Evolutionary conservation across 2,329 filamentous ascomycete genomes (phyloP), one percentile per base, ranked within the genome.

Genomic region (Aspergillus uvarum): DNA sequence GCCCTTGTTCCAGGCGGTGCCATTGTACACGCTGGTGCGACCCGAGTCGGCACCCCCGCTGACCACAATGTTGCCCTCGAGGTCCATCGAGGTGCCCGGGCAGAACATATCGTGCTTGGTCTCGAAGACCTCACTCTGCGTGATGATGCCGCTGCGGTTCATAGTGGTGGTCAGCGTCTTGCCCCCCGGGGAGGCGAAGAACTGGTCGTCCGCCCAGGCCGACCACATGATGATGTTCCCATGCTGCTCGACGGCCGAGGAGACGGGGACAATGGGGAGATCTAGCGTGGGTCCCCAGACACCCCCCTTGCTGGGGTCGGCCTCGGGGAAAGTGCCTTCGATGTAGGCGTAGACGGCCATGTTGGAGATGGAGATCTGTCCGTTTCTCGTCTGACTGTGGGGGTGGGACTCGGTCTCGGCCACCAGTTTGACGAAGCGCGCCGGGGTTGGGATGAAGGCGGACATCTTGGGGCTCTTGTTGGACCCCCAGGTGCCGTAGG

Each of bases 21-120:
- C 75, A 63, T 81, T 68, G 69, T 81, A 84, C 38, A 84, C 74
- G 56, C 80, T 83, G 1, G 81, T 83, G 47, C 78, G 78, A 5
- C 73, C 68, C 6, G 80, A 79, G 57, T 80, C 76, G 24, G 79
- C 79, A 1, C 85, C 85, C 5, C 85, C 85, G 0, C 80, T 82
- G 6, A 87, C 79, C 2, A 86, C 67, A 7, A 85, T 76, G 8
- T 77, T 57, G 7, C 63, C 63, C 11, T 63, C 53, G 2, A 58
- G 14, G 35, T 63, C 63, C 56, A 63, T 63, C 6, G 63, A 63
- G 19, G 52, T 65, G 7, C 63, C 63, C 1, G 63, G 83, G 22
- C 64, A 66, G 54, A 68, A 72, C 69, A 71, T 72, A 52, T 72
- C 70, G 19, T 72, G 71, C 5, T 68, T 38, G 7, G 65, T 72